These are phyloP conservation scores for Penicillium desertorum DNA, from an alignment of 495 filamentous ascomycete genomes.

Conservation along the genomic window DNA sequence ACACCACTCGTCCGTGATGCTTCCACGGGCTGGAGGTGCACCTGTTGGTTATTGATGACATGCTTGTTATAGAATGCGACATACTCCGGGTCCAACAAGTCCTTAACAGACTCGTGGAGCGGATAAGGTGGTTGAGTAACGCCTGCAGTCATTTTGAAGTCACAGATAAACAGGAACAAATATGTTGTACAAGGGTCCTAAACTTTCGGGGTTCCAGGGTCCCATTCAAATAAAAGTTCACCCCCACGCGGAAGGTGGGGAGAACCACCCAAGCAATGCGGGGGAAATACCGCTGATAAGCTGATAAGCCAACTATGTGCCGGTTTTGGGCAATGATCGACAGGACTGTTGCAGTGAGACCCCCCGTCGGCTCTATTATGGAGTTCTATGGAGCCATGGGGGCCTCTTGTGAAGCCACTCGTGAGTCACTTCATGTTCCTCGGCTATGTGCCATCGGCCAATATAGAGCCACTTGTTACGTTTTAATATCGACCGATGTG, in stretches of 20 bases:
- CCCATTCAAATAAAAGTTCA: neutral
- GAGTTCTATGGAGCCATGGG: neutral
- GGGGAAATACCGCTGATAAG: slow-evolving; percentile 7
- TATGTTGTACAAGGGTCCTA: neutral
- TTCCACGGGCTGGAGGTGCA: slow-evolving; percentile 53
- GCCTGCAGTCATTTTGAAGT: slow-evolving; percentile 28
- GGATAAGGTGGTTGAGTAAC: slow-evolving; percentile 53
- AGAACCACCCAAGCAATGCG: slow-evolving; percentile 2
- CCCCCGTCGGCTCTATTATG: neutral
- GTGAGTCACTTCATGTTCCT: neutral
- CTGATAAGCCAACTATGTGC: neutral
- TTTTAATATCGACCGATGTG: neutral
- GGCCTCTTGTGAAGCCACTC: neutral
- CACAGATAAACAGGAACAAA: neutral
- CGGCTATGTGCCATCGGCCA: neutral
- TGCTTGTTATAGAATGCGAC: slow-evolving; percentile 54
- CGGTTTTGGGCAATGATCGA: neutral
- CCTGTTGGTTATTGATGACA: slow-evolving; percentile 51
- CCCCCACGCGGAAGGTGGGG: slow-evolving; percentile 6
- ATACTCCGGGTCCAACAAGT: slow-evolving; percentile 52
- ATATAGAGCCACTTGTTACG: slow-evolving; percentile 1
- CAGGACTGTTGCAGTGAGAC: neutral
- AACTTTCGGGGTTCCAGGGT: neutral
- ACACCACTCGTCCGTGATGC: slow-evolving; percentile 53
- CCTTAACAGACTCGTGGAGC: slow-evolving; percentile 50